phyloP scores from a whole-genome alignment of 306 rosid species.

The Pyrus betulifolia region DNA sequence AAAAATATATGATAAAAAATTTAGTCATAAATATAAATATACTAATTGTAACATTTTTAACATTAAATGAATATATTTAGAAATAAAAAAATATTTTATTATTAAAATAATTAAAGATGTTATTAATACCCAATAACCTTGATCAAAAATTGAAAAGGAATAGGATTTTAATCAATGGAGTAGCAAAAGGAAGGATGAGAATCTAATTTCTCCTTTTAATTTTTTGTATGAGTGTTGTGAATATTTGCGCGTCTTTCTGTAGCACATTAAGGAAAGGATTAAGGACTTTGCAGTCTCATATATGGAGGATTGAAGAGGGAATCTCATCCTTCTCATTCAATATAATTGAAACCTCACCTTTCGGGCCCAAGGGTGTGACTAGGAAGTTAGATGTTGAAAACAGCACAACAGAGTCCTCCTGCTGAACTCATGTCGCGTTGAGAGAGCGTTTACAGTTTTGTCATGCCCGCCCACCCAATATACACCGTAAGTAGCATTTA shows the following conservation, averaged over 20 bases:
- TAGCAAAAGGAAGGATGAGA: too few relatives aligned
- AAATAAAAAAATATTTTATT: too few relatives aligned
- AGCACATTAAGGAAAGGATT: slow-evolving; percentile 69
- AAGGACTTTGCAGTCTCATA: slow-evolving; percentile 47
- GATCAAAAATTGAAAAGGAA: too few relatives aligned
- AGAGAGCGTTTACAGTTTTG: background rate
- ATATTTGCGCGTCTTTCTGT: slow-evolving; percentile 19
- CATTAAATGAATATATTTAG: too few relatives aligned
- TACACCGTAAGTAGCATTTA: slow-evolving; percentile 15
- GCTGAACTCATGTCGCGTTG: background rate
- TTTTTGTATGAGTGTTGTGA: background rate
- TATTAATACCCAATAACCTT: too few relatives aligned
- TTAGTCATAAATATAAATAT: too few relatives aligned
- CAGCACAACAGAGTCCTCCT: background rate
- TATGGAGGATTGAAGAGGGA: slow-evolving; percentile 24
- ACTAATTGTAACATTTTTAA: too few relatives aligned
- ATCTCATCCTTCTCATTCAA: too few relatives aligned
- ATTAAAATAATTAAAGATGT: too few relatives aligned
- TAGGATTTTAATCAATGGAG: too few relatives aligned
- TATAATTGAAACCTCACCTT: background rate
- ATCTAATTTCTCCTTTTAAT: background rate
- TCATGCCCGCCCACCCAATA: background rate
- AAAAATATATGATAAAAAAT: too few relatives aligned
- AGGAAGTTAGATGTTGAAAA: background rate
- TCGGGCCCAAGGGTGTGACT: slow-evolving; percentile 1